Evolutionary conservation across 495 filamentous ascomycete species (phyloP), one percentile per base, ranked within the genome.

Genomic region (Penicillium egyptiacum): DNA sequence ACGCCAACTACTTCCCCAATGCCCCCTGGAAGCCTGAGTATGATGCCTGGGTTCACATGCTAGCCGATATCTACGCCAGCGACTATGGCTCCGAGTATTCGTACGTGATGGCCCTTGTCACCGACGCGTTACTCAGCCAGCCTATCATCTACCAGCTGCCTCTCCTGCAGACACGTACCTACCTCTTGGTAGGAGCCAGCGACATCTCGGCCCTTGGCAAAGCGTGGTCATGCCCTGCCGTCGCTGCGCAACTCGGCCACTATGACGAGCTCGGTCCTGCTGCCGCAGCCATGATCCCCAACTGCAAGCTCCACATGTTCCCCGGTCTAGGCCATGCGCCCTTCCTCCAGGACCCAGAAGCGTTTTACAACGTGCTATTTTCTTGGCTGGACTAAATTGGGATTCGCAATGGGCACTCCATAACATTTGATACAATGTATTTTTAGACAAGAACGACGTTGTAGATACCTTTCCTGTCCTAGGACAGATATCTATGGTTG

Each of bases 311-410:
- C 55, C 55, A 58, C n/a, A 61, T 58, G 55, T 61, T 61, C 43
- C 42, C 59, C 39, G 59, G 59, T 22, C 50, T 61, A 16, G 59
- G 59, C 9, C 59, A 61, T 58, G 59, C 59, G 3, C 59, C 59
- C 17, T 61, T 61, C 49, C 55, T 61, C 14, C 59, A 61, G 44
- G 59, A 57, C 23, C 59, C 59, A 2, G 9, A 57, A 16, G 44
- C 43, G 11, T 61, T 61, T 3, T 58, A 61, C 26, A 30, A 58
- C 11, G 47, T 60, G 2, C 47, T 60, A 2, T 48, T 60, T 12
- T 57, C 53, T 20, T 51, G 17, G 9, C 20, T 57, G 7, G 47
- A 40, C 25, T 57, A 57, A 5, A 37, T 30, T 4, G 35, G 35
- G n/a, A 37, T 57, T 42, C 6, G 25, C 40, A 22, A 57, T 33